A percentile compares a stretch with the other conserved stretches of the same genome.
Conservation (phyloP, 2,329 filamentous ascomycete species). For the Cryphonectria carpinicola region DNA sequence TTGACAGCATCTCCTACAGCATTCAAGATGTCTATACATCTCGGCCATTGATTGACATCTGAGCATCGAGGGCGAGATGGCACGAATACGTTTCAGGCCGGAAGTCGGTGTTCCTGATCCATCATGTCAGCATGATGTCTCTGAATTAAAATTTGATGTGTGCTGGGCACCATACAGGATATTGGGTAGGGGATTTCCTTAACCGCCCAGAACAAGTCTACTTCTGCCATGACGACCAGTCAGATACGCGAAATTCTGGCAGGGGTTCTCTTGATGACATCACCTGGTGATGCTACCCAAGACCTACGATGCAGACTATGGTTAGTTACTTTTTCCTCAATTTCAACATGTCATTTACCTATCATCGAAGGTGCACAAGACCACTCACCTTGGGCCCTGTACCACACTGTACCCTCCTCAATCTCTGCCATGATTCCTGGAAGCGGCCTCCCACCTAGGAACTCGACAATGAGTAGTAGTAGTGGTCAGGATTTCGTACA, state of each 20-base stretch:
- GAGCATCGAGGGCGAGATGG: background rate
- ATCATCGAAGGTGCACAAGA: background rate
- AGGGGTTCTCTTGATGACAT: slow-evolving; percentile 13
- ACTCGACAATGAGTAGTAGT: background rate
- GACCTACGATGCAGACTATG: background rate
- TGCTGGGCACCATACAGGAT: background rate
- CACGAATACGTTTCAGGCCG: background rate
- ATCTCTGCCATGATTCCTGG: background rate
- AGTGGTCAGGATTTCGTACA: background rate
- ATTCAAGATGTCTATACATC: background rate
- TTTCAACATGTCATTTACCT: background rate
- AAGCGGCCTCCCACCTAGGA: background rate
- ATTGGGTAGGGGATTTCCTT: background rate
- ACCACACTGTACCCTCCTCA: background rate
- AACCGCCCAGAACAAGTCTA: background rate
- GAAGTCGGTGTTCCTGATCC: background rate
- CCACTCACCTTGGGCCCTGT: background rate
- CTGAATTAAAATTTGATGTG: background rate
- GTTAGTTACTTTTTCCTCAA: background rate
- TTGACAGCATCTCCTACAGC: background rate
- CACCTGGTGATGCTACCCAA: background rate
- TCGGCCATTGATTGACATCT: background rate
- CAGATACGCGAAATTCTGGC: background rate
- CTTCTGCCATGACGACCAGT: background rate
- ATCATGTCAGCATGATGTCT: background rate